Conservation (phyloP, 164 flowering plant species). For the Sextonia rubra region DNA sequence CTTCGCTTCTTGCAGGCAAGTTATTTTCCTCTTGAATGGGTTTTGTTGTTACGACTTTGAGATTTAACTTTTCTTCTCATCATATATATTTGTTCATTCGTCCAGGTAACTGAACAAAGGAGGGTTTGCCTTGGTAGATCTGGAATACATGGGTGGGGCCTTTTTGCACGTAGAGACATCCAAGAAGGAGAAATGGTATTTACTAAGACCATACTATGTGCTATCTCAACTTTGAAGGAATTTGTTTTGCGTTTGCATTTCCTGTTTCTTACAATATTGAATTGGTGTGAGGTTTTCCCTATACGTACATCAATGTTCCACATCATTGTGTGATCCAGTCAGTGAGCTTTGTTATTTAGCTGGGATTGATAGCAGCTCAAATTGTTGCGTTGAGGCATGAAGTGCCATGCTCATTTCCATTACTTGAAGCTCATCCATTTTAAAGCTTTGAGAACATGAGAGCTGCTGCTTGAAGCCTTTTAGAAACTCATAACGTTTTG, state of each 20-base stretch:
- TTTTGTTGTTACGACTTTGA: not conserved
- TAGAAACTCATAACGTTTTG: no score
- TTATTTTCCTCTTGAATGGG: not conserved
- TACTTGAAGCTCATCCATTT: no score
- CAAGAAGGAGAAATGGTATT: constrained; percentile 99
- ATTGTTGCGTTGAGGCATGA: no score
- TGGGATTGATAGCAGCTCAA: no score
- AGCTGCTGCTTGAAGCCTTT: no score
- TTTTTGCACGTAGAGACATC: constrained; percentile 78
- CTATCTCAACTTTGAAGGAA: not conserved
- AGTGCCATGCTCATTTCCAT: no score
- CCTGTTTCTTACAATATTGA: no score
- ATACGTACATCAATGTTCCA: no score
- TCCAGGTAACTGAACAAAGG: constrained; percentile 72
- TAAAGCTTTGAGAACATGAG: no score
- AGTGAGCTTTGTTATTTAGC: no score
- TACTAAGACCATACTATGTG: not conserved
- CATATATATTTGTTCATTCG: constrained; percentile 5
- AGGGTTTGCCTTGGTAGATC: constrained; percentile 93
- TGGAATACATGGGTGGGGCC: constrained; percentile 99
- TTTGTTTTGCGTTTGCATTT: no score
- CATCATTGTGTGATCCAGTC: no score
- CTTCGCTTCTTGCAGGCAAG: constrained; percentile 76
- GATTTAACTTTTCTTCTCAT: constrained; percentile 7
- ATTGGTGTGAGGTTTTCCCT: not conserved